Evolutionary conservation across 371 early-diverging fungal genomes (phyloP), one percentile per base, ranked within the genome.

Genomic region (Mucor velutinosus): DNA sequence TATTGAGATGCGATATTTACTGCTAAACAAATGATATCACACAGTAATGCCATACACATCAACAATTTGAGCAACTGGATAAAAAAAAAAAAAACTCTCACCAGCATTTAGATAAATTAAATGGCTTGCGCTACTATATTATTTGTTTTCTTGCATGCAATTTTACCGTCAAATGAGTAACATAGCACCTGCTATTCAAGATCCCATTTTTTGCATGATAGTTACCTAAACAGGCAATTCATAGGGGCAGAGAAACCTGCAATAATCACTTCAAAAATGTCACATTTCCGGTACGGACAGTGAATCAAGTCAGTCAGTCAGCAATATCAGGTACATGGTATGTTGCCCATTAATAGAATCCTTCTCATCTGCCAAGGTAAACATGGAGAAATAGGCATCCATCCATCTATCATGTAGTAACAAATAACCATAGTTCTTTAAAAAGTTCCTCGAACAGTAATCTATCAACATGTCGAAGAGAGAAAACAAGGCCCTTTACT

Each of bases 401-500:
- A 49, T 49, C 2, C n/a, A 49, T 49, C 49, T 6, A 49, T 21
- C n/a, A 30, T 47, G 47, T 19, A 47, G 19, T 49, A 49, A 49
- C 4, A 49, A 6, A 49, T 8, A 19, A 25, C 21, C 23, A 6
- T 45, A 62, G 58, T 74, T 70, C 72, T 82, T 78, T 78, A 79
- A 77, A 82, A 73, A 78, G 74, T 78, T 80, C 83, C 83, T 82
- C 83, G 83, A 82, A 82, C 83, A 80, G 80, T 69, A 66, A 59
- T 60, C 62, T 37, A 70, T 66, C 57, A 82, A 73, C 82, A 82
- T 80, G 80, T 82, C 83, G 83, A 82, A 82, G 83, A 76, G 83
- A 80, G 83, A 80, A 78, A 69, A 76, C 77, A 82, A 82, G 74
- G 83, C 74, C 80, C 64, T 70, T 67, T 82, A 82, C 77, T 82